Conservation (phyloP, 805 yeast species). For the Saccharomycopsis babjevae region DNA sequence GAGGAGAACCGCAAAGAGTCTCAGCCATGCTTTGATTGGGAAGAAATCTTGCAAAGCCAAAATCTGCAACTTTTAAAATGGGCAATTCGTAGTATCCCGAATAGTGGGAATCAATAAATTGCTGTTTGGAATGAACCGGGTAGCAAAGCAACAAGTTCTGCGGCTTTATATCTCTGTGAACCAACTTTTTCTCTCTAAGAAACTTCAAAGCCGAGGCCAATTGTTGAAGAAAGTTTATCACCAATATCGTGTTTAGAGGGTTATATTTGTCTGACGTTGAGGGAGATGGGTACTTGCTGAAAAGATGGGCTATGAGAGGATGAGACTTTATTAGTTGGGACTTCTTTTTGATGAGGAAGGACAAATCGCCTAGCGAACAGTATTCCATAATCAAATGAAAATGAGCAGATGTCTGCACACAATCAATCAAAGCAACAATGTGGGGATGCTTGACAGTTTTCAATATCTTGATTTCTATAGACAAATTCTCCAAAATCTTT, state of each 20-base stretch:
- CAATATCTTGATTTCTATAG: slow-evolving; percentile 81
- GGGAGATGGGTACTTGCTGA: slow-evolving; percentile 79
- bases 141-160: slow-evolving; percentile 78
- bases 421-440: slow-evolving; percentile 78
- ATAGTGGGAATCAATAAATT: slow-evolving; percentile 45
- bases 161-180: slow-evolving; percentile 93
- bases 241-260: slow-evolving; percentile 72
- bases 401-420: slow-evolving; percentile 64
- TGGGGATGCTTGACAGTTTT: slow-evolving; percentile 89
- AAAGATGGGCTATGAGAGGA: slow-evolving; percentile 67
- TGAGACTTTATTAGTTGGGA: slow-evolving; percentile 61
- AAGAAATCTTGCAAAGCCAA: slow-evolving; percentile 91
- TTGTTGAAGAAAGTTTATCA: slow-evolving; percentile 79
- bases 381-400: slow-evolving; percentile 93
- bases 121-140: slow-evolving; percentile 56
- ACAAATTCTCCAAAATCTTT: slow-evolving; percentile 82
- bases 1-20: slow-evolving; percentile 93
- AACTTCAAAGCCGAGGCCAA: slow-evolving; percentile 76
- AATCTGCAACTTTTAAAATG: slow-evolving; percentile 86
- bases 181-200: slow-evolving; percentile 71
- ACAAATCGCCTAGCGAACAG: slow-evolving; percentile 89
- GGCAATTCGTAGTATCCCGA: slow-evolving; percentile 87
- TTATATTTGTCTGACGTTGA: slow-evolving; percentile 38
- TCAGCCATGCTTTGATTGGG: slow-evolving; percentile 94
- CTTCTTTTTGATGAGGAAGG: slow-evolving; percentile 73